Base-by-base conservation (phyloP, 208 protist genomes). In the Crithidia bombi region DNA sequence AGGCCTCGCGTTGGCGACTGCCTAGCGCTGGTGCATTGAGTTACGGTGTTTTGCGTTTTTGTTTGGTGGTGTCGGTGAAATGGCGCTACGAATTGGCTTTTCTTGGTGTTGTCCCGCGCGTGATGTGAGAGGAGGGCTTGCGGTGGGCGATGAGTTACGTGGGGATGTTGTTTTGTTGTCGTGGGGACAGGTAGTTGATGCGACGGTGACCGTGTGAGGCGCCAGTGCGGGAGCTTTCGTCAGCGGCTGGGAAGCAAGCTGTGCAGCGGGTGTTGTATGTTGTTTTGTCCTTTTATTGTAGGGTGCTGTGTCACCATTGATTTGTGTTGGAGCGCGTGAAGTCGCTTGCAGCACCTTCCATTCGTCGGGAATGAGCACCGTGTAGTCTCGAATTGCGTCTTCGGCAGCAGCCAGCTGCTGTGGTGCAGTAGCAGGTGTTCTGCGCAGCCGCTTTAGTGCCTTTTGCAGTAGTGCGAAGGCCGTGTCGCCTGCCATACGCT, bases 341-440 rank as follows among this genome's bases (percentile, higher is more conserved):
- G n/a, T 11, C 23, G 23, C 56, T 10, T 2, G n/a, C n/a, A 21
- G 1, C 25, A 10, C 21, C 56, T 47, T 10, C 56, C 19, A 2
- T 25, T n/a, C n/a, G n/a, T n/a, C n/a, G n/a, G n/a, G n/a, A n/a
- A n/a, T n/a, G n/a, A n/a, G n/a, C n/a, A n/a, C n/a, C n/a, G 69
- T 52, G 56, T 74, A 59, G 46, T 74, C 65, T n/a, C 66, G 56
- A 0, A 50, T 23, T 0, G 7, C 23, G 10, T 56, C n/a, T 19
- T 72, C 66, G 5, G 54, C 26, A 4, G 25, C 39, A 3, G 39
- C 15, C 9, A 57, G 33, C 14, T 57, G 25, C 2, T 0, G n/a
- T 1, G 25, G 33, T 1, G 7, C 10, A 0, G 4, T 19, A 17
- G 54, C 38, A 1, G 36, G 7, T 6, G 38, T 47, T 9, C 43